Evolutionary conservation across 257 asterid genomes (phyloP), one percentile per base, ranked within the genome.

Genomic region (Avicennia marina): DNA sequence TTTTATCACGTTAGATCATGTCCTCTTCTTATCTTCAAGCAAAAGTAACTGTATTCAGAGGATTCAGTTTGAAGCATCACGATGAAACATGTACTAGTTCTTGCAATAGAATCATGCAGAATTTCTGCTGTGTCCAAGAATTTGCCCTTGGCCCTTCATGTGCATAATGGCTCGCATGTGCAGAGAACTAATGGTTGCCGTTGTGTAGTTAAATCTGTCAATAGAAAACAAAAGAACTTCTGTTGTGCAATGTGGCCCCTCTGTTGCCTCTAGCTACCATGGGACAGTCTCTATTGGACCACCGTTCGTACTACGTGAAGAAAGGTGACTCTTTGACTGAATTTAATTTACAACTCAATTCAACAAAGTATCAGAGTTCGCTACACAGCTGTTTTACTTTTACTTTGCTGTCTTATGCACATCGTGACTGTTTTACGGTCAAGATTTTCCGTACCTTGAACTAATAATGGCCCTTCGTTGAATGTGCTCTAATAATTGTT

Each of bases 101-200:
- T 68, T 16, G 17, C 12, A 53, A 48, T 22, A 55, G 38, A 53
- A 34, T 22, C 46, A 53, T 25, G 33, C 17, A 17, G 9, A 7
- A 39, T 32, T 43, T 36, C 10, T 18, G 1, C 2, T 34, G 58
- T 36, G 46, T 49, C 34, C 52, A 27, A 15, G 1, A 66, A 25
- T 39, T 36, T 38, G 39, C 33, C 16, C 36, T 53, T 45, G 46
- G 33, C 68, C 65, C 65, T 64, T 63, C 66, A 68, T 61, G 21
- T 34, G 64, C 55, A 58, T 58, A 53, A 65, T 53, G 77, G 69
- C 32, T 15, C 53, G 76, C 77, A 77, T 77, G 82, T 72, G 82
- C 69, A 39, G 43, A 73, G 63, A 67, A 49, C 70, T 43, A 56
- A 22, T 31, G 26, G 54, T 43, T 57, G 68, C 46, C 39, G 48